Base-by-base conservation (phyloP, 768 basidiomycete genomes). In the Rhodocollybia butyracea region DNA sequence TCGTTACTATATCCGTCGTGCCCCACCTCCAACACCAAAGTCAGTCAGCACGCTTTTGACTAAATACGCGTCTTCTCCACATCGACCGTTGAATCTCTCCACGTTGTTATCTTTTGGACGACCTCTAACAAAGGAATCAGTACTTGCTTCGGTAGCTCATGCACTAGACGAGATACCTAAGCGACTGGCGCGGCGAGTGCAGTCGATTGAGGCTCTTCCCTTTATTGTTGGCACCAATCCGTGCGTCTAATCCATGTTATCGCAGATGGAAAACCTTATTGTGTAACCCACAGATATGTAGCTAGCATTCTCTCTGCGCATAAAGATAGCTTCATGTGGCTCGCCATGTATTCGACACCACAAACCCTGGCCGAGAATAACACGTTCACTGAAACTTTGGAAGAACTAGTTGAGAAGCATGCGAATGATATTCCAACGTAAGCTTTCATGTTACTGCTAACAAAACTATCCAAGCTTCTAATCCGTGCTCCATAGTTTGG, bases 201-300 rank as follows among this genome's bases (percentile, higher is more conserved):
- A 81, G 30, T 85, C 84, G 21, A 74, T 94, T 47, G 89, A 93
- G 64, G 71, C 78, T 1, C 77, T 94, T 30, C 91, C 91, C 1
- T 94, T 88, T 70, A 94, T 94, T 36, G 92, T 93, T 46, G 92
- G 90, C 21, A 91, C 88, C 50, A 94, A 94, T 67, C 91, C 91
- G 13, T 54, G 41, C 32, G 53, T 54, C 10, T 4, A 11, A 15
- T 17, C 22, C 6, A 12, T 10, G 17, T 30, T n/a, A 6, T 13
- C 3, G 11, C 22, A 17, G 29, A 2, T 21, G 8, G 13, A 31
- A 4, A 30, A 6, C 31, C 21, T 42, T 30, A 45, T 42, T 7
- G 19, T 27, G 17, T 11, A 11, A 5, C n/a, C 19, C 26, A 10
- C 24, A 54, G 53, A 13, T 91, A 89, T 69, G 81, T 94, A n/a